Evolutionary conservation across 176 grass and related monocot species (phyloP), one percentile per base, ranked within the genome.

Genomic region (Urochloa ruziziensis): DNA sequence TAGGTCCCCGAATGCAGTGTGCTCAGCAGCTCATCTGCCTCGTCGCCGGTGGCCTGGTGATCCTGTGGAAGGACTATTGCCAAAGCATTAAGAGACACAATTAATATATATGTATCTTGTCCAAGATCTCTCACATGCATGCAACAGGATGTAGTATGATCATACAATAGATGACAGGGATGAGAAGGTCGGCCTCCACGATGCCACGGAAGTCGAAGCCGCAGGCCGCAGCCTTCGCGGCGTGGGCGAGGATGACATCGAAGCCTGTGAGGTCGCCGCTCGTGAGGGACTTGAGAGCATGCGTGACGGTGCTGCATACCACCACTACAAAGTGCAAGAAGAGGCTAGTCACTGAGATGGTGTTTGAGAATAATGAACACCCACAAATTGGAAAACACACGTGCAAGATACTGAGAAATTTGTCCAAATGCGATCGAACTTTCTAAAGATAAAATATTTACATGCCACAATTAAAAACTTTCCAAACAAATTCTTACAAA

Each of bases 131-230:
- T n/a, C n/a, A n/a, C n/a, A n/a, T n/a, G n/a, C n/a, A n/a, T n/a
- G n/a, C 10, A 1, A 11, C 46, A 48, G n/a, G n/a, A n/a, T n/a
- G n/a, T n/a, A n/a, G n/a, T n/a, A n/a, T n/a, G n/a, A n/a, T n/a
- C 46, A 15, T 48, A 52, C 85, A 29, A 62, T 82, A 77, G 52
- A 88, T 18, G 53, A 88, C 86, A 0, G 86, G 86, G 42, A 88
- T 52, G 62, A 2, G 0, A 0, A 88, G 42, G 19, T 88, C 63
- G 2, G 42, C 10, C 72, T 82, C 73, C 18, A 88, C 8, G 44
- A 82, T 70, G n/a, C 13, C 52, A 0, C 40, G 32, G 7, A 88
- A 77, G 63, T 88, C 42, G 33, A 88, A 88, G 18, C 79, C 73
- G 5, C 72, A 70, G 32, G 51, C 24, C 12, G 80, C 18, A 14